A percentile compares a stretch with the other conserved stretches of the same genome.
Evolutionary conservation across 2,329 filamentous ascomycete genomes (phyloP).

Genomic region (Sarocladium brachiariae): DNA sequence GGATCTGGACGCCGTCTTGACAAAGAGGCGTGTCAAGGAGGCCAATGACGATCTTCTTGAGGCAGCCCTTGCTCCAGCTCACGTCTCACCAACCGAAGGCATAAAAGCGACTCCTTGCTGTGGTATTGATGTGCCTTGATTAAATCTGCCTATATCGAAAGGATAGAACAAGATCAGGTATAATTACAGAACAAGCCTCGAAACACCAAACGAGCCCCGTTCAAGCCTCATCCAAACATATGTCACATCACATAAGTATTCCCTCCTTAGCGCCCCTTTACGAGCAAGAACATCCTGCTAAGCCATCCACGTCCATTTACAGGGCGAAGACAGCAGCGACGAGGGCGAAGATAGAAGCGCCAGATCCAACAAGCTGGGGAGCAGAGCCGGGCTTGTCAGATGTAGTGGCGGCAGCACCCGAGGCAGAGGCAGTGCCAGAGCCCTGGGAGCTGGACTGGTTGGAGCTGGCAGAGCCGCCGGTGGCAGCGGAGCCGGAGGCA

Average conservation of each 20-base stretch:
- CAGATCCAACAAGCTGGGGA: constrained; percentile 29
- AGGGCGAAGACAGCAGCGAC: constrained; percentile 43
- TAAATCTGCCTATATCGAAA: constrained; percentile 1
- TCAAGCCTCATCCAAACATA: not conserved
- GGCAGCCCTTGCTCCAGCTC: too few species aligned
- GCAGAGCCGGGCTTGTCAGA: constrained; percentile 25
- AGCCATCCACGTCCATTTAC: constrained; percentile 34
- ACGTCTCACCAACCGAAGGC: too few species aligned
- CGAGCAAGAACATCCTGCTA: too few species aligned
- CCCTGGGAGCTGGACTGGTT: constrained; percentile 22
- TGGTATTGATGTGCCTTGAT: constrained; percentile 5
- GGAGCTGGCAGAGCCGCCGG: constrained; percentile 16
- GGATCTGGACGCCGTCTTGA: too few species aligned
- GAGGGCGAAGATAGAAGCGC: constrained; percentile 40
- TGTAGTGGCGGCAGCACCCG: constrained; percentile 17
- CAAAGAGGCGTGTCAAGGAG: too few species aligned
- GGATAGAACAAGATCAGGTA: constrained; percentile 2
- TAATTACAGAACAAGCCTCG: constrained; percentile 5
- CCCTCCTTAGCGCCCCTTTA: not conserved
- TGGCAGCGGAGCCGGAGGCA: constrained; percentile 12
- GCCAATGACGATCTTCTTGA: too few species aligned
- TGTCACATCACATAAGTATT: not conserved
- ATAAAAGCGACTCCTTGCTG: too few species aligned
- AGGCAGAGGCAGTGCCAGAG: constrained; percentile 15
- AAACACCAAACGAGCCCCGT: not conserved